These are phyloP conservation scores for Paramarasmius palmivorus DNA, from an alignment of 1,284 basidiomycete genomes.

Conservation along the genomic window DNA sequence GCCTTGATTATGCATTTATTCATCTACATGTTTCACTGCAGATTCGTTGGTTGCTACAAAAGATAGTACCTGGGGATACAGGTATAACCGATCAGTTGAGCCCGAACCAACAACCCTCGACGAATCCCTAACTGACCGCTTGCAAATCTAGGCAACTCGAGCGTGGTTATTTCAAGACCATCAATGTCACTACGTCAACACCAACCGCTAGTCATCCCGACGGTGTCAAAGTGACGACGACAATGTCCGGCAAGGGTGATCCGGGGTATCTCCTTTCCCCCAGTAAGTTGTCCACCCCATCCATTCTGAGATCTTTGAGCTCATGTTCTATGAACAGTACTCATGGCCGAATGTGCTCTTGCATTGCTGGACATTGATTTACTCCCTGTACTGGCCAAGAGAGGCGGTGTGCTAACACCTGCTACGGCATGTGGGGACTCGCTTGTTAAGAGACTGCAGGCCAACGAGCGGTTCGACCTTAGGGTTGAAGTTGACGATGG, in stretches of 20 bases:
- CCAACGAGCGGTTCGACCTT: conserved; percentile 6
- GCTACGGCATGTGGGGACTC: conserved; percentile 76
- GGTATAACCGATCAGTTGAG: conserved; percentile 58
- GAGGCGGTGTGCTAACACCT: conserved; percentile 81
- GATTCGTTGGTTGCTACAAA: conserved; percentile 56
- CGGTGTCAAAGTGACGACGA: conserved; percentile 57
- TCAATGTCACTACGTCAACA: conserved; percentile 53
- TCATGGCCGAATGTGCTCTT: conserved; percentile 78
- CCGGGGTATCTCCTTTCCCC: conserved; percentile 77
- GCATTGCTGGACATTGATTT: conserved; percentile 56
- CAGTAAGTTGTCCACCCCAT: conserved; percentile 37
- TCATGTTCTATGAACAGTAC: conserved; percentile 33
- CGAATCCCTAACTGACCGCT: conserved; percentile 6
- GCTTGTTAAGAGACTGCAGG: conserved; percentile 59
- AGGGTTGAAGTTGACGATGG: too few species aligned
- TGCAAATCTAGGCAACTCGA: conserved; percentile 45
- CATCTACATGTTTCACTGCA: conserved; percentile 25
- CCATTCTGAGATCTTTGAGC: conserved; percentile 24
- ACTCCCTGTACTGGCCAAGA: conserved; percentile 54
- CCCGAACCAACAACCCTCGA: background rate
- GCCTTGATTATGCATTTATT: background rate
- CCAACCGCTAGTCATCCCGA: conserved; percentile 28
- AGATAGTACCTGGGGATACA: conserved; percentile 53
- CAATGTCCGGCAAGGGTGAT: conserved; percentile 67
- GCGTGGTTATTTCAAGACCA: conserved; percentile 56